Percentiles rank a stretch among this genome's conserved stretches.
These are phyloP conservation scores for Backusella mclennaniae DNA, from an alignment of 192 early-diverging fungal species.

Conservation along the genomic window DNA sequence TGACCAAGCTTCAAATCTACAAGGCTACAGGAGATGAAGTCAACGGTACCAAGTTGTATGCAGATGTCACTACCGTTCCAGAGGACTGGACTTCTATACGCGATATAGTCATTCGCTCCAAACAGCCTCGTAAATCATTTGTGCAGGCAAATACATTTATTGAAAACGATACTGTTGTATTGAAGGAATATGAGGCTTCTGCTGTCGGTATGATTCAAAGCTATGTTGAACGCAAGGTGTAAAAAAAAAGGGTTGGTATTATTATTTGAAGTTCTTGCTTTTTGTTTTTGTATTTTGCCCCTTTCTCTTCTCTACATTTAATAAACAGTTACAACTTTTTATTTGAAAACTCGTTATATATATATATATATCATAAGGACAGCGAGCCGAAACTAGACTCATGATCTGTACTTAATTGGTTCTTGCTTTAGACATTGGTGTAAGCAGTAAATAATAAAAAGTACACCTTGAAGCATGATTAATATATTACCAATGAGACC, in stretches of 20 bases:
- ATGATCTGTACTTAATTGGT: neutral
- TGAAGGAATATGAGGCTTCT: constrained; percentile 54
- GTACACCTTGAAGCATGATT: no score
- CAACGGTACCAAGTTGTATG: constrained; percentile 45
- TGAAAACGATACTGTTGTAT: constrained; percentile 38
- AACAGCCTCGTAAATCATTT: constrained; percentile 55
- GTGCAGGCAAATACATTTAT: constrained; percentile 53
- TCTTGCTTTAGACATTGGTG: no score
- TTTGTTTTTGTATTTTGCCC: neutral
- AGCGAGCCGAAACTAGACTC: neutral
- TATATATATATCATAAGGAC: neutral
- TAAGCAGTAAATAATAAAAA: no score
- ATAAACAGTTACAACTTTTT: neutral
- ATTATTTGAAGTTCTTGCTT: neutral
- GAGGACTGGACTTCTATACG: constrained; percentile 45
- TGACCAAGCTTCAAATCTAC: constrained; percentile 58
- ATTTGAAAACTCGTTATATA: neutral
- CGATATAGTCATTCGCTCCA: constrained; percentile 51
- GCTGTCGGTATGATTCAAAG: constrained; percentile 58
- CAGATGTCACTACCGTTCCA: constrained; percentile 48
- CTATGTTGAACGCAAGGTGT: constrained; percentile 48
- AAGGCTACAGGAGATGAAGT: constrained; percentile 56
- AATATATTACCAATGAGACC: no score
- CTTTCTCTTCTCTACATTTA: neutral
- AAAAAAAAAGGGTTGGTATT: neutral